Conservation (phyloP, 176 grass and related monocot genomes). For the Metroxylon sagu region DNA sequence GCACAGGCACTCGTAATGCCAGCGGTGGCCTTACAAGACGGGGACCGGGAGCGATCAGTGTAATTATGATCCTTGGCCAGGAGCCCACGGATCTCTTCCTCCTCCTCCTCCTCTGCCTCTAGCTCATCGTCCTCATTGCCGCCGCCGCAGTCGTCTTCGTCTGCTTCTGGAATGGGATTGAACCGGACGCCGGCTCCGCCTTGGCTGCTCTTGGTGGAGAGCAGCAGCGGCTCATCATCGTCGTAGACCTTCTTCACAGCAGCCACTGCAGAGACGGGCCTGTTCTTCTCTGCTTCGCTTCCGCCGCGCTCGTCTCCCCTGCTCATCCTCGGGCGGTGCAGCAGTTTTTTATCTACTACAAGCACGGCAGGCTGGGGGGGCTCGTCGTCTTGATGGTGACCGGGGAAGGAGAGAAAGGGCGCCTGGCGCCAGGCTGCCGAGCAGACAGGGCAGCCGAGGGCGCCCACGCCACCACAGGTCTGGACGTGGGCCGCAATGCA, state of each 20-base stretch:
- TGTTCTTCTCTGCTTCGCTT: slow-evolving; percentile 2
- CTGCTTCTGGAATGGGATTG: slow-evolving; percentile 85
- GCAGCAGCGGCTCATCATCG: slow-evolving; percentile 69
- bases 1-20: neutral
- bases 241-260: slow-evolving; percentile 49
- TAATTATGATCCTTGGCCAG: slow-evolving; percentile 7
- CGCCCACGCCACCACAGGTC: slow-evolving; percentile 6
- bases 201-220: slow-evolving; percentile 19
- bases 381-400: slow-evolving; percentile 7
- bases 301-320: no score
- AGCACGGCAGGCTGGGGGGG: no score
- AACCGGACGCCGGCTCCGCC: slow-evolving; percentile 23
- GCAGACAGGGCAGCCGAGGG: slow-evolving; percentile 70
- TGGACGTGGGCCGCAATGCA: slow-evolving; percentile 65
- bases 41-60: no score
- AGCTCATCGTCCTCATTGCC: slow-evolving; percentile 1
- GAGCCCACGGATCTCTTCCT: slow-evolving; percentile 40
- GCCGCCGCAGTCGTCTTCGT: slow-evolving; percentile 35
- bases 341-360: no score
- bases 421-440: slow-evolving; percentile 54
- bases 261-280: neutral
- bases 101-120: neutral
- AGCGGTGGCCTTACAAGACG: no score
- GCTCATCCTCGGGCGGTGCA: no score
- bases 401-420: slow-evolving; percentile 45